Percentiles rank a stretch among this genome's conserved stretches.
Conservation (phyloP, 208 protist species). For the Trypanosoma melophagium region DNA sequence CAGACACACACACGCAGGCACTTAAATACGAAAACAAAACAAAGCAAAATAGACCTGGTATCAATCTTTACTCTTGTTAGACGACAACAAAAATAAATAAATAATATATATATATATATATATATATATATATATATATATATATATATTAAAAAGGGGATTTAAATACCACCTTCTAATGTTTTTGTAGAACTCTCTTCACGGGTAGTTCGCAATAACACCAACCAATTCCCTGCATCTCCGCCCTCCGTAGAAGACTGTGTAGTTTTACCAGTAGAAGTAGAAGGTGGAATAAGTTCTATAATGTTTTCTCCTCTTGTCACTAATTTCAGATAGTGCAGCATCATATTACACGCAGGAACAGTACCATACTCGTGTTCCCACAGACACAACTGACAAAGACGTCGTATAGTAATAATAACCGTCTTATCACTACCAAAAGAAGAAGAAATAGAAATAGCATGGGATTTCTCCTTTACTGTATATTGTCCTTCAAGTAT, state of each 20-base stretch:
- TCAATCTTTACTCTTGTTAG: no score
- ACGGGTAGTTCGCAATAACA: slow-evolving; percentile 1
- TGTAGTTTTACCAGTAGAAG: not conserved
- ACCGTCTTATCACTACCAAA: not conserved
- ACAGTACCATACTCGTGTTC: slow-evolving; percentile 55
- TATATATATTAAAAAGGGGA: no score
- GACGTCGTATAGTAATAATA: slow-evolving; percentile 34
- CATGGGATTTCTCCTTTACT: not conserved
- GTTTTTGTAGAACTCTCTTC: not conserved
- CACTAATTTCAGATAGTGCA: slow-evolving; percentile 39
- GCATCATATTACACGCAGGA: slow-evolving; percentile 49
- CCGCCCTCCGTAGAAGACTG: not conserved
- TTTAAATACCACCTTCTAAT: not conserved
- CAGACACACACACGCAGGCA: no score
- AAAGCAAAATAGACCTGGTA: no score
- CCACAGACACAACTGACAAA: slow-evolving; percentile 47
- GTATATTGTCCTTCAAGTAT: slow-evolving; percentile 13
- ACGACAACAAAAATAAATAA: no score
- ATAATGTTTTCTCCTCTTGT: slow-evolving; percentile 23
- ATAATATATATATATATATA: no score
- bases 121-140: no score
- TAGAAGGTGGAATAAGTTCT: slow-evolving; percentile 17
- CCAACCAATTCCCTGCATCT: slow-evolving; percentile 20
- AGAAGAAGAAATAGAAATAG: not conserved
- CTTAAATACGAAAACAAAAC: no score